These are phyloP conservation scores for Ophiostoma ulmi DNA, from an alignment of 2,329 filamentous ascomycete species.

Conservation along the genomic window DNA sequence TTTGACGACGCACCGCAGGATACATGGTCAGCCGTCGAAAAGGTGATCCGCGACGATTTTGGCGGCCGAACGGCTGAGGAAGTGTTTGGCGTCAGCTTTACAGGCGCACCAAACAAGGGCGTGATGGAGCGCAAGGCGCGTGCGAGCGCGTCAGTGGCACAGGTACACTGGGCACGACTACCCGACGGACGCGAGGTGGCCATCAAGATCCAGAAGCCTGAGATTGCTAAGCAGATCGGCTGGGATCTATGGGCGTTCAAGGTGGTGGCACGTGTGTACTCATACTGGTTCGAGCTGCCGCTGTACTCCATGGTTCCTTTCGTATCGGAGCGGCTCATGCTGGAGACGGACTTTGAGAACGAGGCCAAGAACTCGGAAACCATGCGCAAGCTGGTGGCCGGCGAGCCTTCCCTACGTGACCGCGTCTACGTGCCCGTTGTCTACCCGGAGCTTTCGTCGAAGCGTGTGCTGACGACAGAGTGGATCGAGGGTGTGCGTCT, in stretches of 20 bases:
- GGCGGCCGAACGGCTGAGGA: conserved; percentile 77
- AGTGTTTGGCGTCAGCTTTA: conserved; percentile 85
- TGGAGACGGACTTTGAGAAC: conserved; percentile 92
- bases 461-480: conserved; percentile 84
- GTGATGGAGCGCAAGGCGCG: conserved; percentile 57
- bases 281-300: conserved; percentile 86
- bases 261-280: conserved; percentile 77
- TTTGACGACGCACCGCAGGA: conserved; percentile 98
- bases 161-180: conserved; percentile 90
- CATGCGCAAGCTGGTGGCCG: conserved; percentile 71
- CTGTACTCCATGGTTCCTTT: conserved; percentile 87
- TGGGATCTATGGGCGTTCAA: conserved; percentile 98
- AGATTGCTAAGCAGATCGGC: conserved; percentile 83
- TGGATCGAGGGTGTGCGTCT: conserved; percentile 95
- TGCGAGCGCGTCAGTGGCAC: conserved; percentile 85
- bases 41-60: conserved; percentile 84
- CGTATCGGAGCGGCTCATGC: conserved; percentile 81
- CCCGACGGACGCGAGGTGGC: conserved; percentile 86
- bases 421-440: conserved; percentile 85
- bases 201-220: conserved; percentile 92
- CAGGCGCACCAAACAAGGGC: conserved; percentile 54
- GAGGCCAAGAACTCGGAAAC: conserved; percentile 83
- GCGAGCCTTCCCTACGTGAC: conserved; percentile 68
- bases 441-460: conserved; percentile 75
- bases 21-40: conserved; percentile 76